Conservation (phyloP, 2,329 filamentous ascomycete species). For the Colletotrichum sp. region DNA sequence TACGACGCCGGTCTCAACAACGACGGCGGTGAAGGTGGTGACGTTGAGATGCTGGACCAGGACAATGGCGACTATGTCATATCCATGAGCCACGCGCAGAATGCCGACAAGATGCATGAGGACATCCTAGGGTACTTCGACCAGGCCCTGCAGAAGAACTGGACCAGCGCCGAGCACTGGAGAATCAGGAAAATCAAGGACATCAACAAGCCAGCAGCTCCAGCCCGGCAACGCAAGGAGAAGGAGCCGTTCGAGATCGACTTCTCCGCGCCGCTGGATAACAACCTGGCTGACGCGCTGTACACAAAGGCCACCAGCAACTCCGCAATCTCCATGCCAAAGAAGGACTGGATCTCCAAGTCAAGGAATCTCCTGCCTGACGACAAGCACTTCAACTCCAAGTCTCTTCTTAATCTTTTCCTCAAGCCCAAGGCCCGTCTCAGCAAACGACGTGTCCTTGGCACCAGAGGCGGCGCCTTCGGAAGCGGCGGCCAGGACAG, state of each 20-base stretch:
- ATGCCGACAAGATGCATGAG: conserved; percentile 75
- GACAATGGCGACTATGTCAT: conserved; percentile 78
- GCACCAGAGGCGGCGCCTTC: conserved; percentile 44
- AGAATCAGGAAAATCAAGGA: conserved; percentile 93
- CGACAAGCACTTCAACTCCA: conserved; percentile 97
- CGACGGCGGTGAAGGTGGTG: conserved; percentile 56
- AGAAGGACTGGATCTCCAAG: conserved; percentile 95
- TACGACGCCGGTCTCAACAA: conserved; percentile 68
- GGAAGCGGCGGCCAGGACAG: conserved; percentile 48
- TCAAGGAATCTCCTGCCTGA: conserved; percentile 92
- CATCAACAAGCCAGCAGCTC: conserved; percentile 66
- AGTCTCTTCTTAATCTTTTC: conserved; percentile 87
- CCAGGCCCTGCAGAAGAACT: conserved; percentile 94
- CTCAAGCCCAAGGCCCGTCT: conserved; percentile 92
- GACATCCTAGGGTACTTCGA: conserved; percentile 99
- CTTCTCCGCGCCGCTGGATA: conserved; percentile 78
- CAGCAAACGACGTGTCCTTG: conserved; percentile 66
- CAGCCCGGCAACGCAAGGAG: conserved; percentile 78
- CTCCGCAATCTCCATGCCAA: conserved; percentile 82
- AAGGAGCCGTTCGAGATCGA: conserved; percentile 97
- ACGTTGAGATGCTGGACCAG: conserved; percentile 65
- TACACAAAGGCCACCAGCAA: conserved; percentile 84
- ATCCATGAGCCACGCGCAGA: conserved; percentile 70
- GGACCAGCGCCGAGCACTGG: conserved; percentile 99
- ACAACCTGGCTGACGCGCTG: conserved; percentile 73